These are phyloP conservation scores for Ogataea degrootiae DNA, from an alignment of 805 yeast species.

Conservation along the genomic window DNA sequence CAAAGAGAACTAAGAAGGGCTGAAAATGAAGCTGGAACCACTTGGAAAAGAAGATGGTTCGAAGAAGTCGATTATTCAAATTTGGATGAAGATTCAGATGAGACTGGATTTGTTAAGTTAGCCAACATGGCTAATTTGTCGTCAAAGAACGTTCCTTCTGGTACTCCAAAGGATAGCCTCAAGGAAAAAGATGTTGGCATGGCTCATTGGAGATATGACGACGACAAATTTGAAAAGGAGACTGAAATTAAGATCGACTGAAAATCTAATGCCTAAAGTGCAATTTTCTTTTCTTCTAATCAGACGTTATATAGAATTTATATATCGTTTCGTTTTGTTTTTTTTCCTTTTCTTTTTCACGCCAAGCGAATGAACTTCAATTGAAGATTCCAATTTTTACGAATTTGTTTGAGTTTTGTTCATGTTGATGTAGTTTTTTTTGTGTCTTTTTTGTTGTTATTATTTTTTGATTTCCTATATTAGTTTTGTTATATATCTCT, in stretches of 20 bases:
- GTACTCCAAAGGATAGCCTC: slow-evolving; percentile 34
- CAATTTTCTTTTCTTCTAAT: no score
- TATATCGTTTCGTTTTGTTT: no score
- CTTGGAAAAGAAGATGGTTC: slow-evolving; percentile 87
- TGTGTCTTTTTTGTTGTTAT: neutral
- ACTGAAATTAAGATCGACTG: slow-evolving; percentile 45
- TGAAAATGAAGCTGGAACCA: slow-evolving; percentile 58
- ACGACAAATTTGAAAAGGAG: slow-evolving; percentile 53
- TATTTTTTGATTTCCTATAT: neutral
- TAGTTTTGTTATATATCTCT: no score
- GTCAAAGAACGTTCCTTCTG: slow-evolving; percentile 62
- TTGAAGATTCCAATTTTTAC: no score
- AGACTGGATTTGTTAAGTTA: slow-evolving; percentile 34
- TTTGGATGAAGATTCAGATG: slow-evolving; percentile 29
- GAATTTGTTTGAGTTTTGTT: neutral
- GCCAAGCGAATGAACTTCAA: no score
- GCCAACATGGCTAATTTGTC: slow-evolving; percentile 52
- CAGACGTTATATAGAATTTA: no score
- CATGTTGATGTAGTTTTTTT: neutral
- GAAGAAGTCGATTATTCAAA: slow-evolving; percentile 38
- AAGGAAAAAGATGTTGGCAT: slow-evolving; percentile 51
- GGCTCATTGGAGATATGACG: slow-evolving; percentile 67
- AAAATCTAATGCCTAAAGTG: no score
- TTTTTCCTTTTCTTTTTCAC: no score
- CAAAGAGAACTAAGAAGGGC: slow-evolving; percentile 78